phyloP scores from a whole-genome alignment of 345 rosid species.

The Aethionema arabicum region DNA sequence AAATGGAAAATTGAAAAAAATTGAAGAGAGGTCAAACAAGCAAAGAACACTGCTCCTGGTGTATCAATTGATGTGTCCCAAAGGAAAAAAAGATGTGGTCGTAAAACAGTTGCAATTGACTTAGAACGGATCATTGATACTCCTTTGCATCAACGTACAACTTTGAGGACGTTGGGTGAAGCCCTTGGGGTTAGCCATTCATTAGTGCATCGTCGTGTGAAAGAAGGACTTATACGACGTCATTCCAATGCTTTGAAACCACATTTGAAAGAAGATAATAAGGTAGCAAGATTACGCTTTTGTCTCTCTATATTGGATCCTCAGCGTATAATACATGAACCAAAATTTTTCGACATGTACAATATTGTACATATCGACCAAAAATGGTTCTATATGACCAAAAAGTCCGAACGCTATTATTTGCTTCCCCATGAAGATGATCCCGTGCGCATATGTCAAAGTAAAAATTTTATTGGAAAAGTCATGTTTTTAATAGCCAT shows the following conservation, averaged over 20 bases:
- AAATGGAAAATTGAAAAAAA: too few species aligned
- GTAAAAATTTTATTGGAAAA: constrained; percentile 9
- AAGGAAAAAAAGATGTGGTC: too few species aligned
- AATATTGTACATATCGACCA: too few species aligned
- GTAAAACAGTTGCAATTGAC: too few species aligned
- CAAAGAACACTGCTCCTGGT: too few species aligned
- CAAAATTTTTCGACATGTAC: neutral
- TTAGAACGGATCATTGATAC: too few species aligned
- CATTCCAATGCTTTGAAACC: constrained; percentile 1
- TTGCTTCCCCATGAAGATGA: constrained; percentile 11
- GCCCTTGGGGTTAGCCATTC: neutral
- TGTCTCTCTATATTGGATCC: neutral
- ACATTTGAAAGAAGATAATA: neutral
- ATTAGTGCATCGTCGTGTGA: neutral
- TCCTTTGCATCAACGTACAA: too few species aligned
- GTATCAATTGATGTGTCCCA: too few species aligned
- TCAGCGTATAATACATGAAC: neutral
- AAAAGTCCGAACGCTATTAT: constrained; percentile 1
- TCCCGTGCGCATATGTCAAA: constrained; percentile 11
- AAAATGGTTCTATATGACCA: constrained; percentile 2
- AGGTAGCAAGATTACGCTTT: neutral
- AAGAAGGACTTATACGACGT: neutral
- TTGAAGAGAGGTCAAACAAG: too few species aligned
- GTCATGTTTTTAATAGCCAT: constrained; percentile 14
- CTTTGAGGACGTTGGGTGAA: neutral